Evolutionary conservation across 2,329 filamentous ascomycete genomes (phyloP).

Genomic region (Phialophora tarda): DNA sequence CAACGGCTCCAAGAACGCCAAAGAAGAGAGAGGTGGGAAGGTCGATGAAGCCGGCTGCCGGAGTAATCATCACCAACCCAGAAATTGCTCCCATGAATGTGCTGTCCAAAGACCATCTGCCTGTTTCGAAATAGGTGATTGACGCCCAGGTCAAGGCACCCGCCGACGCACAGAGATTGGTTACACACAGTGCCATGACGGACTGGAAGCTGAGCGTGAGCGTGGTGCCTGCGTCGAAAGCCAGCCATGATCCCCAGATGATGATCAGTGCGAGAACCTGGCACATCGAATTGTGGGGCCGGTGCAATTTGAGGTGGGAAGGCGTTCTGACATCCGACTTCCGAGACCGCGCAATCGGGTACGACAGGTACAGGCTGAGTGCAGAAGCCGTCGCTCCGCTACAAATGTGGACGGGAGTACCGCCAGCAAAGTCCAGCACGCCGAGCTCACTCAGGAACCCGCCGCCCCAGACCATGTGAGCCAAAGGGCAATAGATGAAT

Average conservation of each 20-base stretch:
- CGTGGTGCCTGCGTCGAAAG: constrained; percentile 58
- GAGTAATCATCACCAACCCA: constrained; percentile 60
- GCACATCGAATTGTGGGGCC: constrained; percentile 56
- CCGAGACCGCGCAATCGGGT: constrained; percentile 56
- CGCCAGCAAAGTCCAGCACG: constrained; percentile 75
- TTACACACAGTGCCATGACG: constrained; percentile 58
- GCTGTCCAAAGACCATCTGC: constrained; percentile 56
- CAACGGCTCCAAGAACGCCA: constrained; percentile 54
- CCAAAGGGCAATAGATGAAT: constrained; percentile 71
- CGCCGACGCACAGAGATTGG: constrained; percentile 56
- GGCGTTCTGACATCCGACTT: constrained; percentile 54
- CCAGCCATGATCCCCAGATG: constrained; percentile 60
- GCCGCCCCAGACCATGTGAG: constrained; percentile 80
- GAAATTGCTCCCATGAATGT: constrained; percentile 61
- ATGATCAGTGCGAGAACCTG: constrained; percentile 57
- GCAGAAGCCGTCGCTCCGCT: constrained; percentile 60
- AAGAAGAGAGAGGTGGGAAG: constrained; percentile 57
- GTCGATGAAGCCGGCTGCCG: constrained; percentile 57
- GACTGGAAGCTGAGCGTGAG: constrained; percentile 58
- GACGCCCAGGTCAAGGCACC: constrained; percentile 56
- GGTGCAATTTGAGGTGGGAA: constrained; percentile 52
- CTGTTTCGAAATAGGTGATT: constrained; percentile 53
- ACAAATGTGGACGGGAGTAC: constrained; percentile 75
- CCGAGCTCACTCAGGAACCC: constrained; percentile 73
- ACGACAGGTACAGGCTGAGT: constrained; percentile 58